Evolutionary conservation across 129 eudicot genomes (phyloP).

Genomic region (Centella asiatica): DNA sequence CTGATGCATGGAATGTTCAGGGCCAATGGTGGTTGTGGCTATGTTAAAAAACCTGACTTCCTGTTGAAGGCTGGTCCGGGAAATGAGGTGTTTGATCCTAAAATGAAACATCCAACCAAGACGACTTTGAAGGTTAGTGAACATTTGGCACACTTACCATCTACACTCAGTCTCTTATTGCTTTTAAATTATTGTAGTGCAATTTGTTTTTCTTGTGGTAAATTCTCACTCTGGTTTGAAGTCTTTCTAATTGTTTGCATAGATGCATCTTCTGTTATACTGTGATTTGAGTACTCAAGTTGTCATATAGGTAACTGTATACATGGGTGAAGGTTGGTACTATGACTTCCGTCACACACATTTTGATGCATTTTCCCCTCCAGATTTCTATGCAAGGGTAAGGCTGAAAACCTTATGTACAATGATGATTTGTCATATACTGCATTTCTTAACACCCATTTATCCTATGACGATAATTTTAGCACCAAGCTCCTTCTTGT

Average conservation of each 20-base stretch:
- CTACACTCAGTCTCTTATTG: neutral
- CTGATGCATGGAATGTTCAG: slow-evolving; percentile 95
- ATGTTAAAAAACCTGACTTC: slow-evolving; percentile 68
- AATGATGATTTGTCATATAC: too few species aligned
- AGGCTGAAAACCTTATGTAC: too few species aligned
- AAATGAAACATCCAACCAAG: slow-evolving; percentile 32
- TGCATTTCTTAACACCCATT: neutral
- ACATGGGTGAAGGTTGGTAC: slow-evolving; percentile 92
- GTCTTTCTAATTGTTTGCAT: neutral
- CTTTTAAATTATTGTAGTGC: too few species aligned
- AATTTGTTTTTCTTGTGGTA: neutral
- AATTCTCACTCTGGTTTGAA: neutral
- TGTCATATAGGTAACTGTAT: slow-evolving; percentile 56
- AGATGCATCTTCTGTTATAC: neutral
- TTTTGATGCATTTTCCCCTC: slow-evolving; percentile 85
- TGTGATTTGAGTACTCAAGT: slow-evolving; percentile 2
- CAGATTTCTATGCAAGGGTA: slow-evolving; percentile 89
- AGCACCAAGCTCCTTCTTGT: too few species aligned
- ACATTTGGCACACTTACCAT: neutral
- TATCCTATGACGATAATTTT: neutral
- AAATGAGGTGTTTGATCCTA: slow-evolving; percentile 55
- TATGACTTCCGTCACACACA: slow-evolving; percentile 60
- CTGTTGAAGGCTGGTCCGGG: slow-evolving; percentile 36
- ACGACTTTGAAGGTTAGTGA: slow-evolving; percentile 53
- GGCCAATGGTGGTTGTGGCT: slow-evolving; percentile 90